These are phyloP conservation scores for Oryza coarctata DNA, from an alignment of 176 grass and related monocot species.

Conservation along the genomic window DNA sequence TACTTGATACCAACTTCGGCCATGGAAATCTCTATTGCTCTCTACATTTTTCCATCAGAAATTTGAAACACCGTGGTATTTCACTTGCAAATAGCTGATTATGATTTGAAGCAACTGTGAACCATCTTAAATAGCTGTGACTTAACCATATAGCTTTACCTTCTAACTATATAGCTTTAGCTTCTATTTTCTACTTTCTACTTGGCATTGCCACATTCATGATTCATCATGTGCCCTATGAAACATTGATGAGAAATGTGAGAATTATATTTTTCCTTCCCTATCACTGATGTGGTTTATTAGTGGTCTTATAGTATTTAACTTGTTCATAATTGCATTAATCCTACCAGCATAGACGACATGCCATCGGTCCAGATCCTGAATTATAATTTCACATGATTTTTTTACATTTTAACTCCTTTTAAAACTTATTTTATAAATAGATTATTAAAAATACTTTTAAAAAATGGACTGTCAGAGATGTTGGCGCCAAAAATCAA, in stretches of 20 bases:
- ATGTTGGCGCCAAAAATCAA: too few species aligned
- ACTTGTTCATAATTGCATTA: slow-evolving; percentile 27
- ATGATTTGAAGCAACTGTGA: neutral
- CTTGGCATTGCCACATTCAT: neutral
- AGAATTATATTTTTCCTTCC: neutral
- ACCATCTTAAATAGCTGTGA: slow-evolving; percentile 1
- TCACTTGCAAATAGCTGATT: neutral
- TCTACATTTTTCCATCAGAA: neutral
- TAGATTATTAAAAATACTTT: too few species aligned
- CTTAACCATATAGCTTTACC: neutral
- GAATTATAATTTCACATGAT: too few species aligned
- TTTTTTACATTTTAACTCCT: too few species aligned
- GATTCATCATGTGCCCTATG: slow-evolving; percentile 4
- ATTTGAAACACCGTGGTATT: neutral
- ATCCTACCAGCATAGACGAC: neutral
- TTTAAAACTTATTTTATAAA: too few species aligned
- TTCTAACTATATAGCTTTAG: neutral
- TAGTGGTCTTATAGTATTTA: slow-evolving; percentile 11
- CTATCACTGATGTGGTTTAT: neutral
- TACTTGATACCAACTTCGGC: neutral
- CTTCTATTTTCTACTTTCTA: neutral
- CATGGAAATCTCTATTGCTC: neutral
- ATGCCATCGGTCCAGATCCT: slow-evolving; percentile 16
- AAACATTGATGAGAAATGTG: slow-evolving; percentile 15
- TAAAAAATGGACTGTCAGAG: too few species aligned